These are phyloP conservation scores for Zizania latifolia DNA, from an alignment of 176 grass and related monocot genomes.

Conservation along the genomic window DNA sequence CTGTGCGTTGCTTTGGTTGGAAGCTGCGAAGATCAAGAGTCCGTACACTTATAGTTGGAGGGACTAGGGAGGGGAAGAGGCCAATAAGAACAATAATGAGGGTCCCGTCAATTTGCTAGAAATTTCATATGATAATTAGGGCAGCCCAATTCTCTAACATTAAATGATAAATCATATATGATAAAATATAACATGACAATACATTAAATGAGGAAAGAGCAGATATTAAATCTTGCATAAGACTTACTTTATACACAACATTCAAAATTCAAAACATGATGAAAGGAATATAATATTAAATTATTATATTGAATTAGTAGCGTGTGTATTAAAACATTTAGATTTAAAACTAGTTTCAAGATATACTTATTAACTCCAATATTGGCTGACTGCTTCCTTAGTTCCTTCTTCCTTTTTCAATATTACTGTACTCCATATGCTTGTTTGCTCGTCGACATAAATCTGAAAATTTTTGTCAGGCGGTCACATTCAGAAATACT, in stretches of 20 bases:
- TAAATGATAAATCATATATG: too few species aligned
- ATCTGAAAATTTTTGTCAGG: neutral
- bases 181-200: too few species aligned
- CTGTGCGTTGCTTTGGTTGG: neutral
- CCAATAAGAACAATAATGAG: neutral
- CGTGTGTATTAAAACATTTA: too few species aligned
- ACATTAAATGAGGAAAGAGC: too few species aligned
- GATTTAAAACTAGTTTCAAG: too few species aligned
- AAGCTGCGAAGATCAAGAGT: neutral
- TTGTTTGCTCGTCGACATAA: neutral
- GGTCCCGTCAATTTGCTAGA: neutral
- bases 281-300: too few species aligned
- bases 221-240: too few species aligned
- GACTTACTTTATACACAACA: too few species aligned
- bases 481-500: neutral
- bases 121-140: neutral
- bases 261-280: too few species aligned
- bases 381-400: neutral
- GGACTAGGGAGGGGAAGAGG: neutral
- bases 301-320: too few species aligned
- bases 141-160: too few species aligned
- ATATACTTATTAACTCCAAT: too few species aligned
- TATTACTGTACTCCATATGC: neutral
- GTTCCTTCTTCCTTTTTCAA: neutral
- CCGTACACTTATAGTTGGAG: slow-evolving; percentile 31